A percentile compares a stretch with the other conserved stretches of the same genome.
Conservation (phyloP, 257 asterid genomes). For the Gentiana dahurica region DNA sequence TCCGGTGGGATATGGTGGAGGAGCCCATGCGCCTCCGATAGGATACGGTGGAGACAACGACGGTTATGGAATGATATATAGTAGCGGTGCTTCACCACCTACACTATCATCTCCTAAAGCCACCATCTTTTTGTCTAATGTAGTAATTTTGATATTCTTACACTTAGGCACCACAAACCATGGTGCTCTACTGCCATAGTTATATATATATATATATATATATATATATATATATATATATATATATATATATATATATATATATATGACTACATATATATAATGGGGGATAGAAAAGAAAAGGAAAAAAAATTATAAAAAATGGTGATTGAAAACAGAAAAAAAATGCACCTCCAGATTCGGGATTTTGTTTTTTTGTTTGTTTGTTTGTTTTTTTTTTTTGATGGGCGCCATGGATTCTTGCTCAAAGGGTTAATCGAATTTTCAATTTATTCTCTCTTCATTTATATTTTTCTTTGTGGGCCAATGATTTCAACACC, state of each 20-base stretch:
- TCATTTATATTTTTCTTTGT: not conserved
- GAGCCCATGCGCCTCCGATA: too few species aligned
- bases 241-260: conserved; percentile 14
- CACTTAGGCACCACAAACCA: conserved; percentile 20
- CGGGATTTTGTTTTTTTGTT: conserved; percentile 6
- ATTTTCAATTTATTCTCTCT: too few species aligned
- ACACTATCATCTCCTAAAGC: conserved; percentile 29
- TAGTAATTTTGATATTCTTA: conserved; percentile 32
- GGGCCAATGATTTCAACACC: conserved; percentile 9
- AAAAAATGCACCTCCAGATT: conserved; percentile 11
- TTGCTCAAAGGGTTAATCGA: not conserved
- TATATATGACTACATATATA: conserved; percentile 11
- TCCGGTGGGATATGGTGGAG: too few species aligned
- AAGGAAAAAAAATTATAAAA: not conserved
- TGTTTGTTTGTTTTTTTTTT: not conserved
- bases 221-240: conserved; percentile 12
- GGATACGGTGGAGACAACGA: conserved; percentile 23
- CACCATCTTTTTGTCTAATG: conserved; percentile 30
- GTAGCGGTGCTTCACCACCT: conserved; percentile 40
- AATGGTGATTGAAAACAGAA: not conserved
- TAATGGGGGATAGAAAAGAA: not conserved
- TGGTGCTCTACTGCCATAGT: conserved; percentile 29
- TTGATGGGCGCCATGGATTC: not conserved
- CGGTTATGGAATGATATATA: conserved; percentile 56
- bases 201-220: conserved; percentile 7